Percentiles rank a stretch among this genome's conserved stretches.
These are phyloP conservation scores for Mortierella sp. DNA, from an alignment of 371 early-diverging fungal species.

Conservation along the genomic window DNA sequence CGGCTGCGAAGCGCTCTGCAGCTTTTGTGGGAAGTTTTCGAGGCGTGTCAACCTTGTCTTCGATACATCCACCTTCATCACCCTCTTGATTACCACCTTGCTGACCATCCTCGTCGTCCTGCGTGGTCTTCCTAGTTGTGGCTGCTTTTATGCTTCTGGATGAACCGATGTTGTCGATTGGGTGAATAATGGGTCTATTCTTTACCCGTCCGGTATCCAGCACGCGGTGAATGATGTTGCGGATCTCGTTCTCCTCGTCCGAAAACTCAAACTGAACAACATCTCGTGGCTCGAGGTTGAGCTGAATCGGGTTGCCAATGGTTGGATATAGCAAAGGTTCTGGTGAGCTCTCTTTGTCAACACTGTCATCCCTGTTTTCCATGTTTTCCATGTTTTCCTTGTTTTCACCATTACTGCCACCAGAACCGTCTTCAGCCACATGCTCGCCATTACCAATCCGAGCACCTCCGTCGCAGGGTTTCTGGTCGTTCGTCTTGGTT, in stretches of 20 bases:
- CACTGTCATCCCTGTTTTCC: neutral
- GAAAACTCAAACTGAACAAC: constrained; percentile 51
- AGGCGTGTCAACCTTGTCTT: neutral
- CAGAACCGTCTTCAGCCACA: neutral
- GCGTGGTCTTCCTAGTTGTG: constrained; percentile 14
- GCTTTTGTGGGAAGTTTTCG: constrained; percentile 19
- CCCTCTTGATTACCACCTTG: constrained; percentile 6
- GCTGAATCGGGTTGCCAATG: constrained; percentile 39
- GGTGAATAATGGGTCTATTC: constrained; percentile 20
- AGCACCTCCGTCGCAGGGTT: no score
- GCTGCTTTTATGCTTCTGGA: neutral
- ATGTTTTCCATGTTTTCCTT: neutral
- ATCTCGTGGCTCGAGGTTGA: constrained; percentile 24
- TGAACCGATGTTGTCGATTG: constrained; percentile 12
- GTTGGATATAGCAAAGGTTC: neutral
- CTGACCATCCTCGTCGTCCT: neutral
- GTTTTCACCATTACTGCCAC: neutral
- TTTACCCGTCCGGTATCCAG: constrained; percentile 29
- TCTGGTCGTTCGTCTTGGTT: no score
- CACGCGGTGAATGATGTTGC: constrained; percentile 28
- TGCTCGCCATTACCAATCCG: no score
- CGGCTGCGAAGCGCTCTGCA: constrained; percentile 29
- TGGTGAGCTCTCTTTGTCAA: neutral
- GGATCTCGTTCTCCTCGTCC: constrained; percentile 49
- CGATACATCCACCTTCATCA: neutral